phyloP scores from a whole-genome alignment of 345 rosid genomes.

The Ricinus communis region DNA sequence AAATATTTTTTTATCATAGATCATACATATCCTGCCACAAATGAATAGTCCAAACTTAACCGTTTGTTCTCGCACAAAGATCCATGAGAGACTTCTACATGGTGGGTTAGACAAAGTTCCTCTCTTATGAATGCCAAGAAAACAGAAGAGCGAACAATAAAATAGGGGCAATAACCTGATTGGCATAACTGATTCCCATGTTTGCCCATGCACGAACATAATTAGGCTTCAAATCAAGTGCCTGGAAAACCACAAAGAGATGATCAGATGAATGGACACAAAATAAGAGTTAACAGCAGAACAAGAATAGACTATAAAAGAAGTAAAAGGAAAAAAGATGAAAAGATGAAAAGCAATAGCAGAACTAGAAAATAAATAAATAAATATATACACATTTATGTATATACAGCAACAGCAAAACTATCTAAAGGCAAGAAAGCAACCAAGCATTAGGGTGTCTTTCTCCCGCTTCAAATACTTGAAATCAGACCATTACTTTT shows the following conservation, averaged over 20 bases:
- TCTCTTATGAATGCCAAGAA: background rate
- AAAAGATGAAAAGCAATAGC: too few relatives aligned
- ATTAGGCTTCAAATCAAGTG: constrained; percentile 97
- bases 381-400: too few relatives aligned
- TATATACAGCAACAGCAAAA: too few relatives aligned
- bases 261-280: background rate
- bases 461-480: too few relatives aligned
- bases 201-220: constrained; percentile 99
- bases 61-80: background rate
- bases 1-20: too few relatives aligned
- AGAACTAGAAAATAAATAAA: too few relatives aligned
- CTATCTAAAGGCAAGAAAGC: background rate
- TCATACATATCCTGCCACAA: background rate
- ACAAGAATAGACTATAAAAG: too few relatives aligned
- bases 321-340: too few relatives aligned
- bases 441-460: background rate
- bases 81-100: background rate
- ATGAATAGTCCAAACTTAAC: background rate
- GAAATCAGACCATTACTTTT: too few relatives aligned
- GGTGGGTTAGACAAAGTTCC: background rate
- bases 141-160: constrained; percentile 4
- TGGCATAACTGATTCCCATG: constrained; percentile 99
- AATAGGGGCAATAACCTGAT: constrained; percentile 62
- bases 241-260: constrained; percentile 45
- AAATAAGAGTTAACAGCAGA: background rate